A percentile compares a stretch with the other conserved stretches of the same genome.
Conservation (phyloP, 805 yeast species). For the Maudiozyma saulgeensis region DNA sequence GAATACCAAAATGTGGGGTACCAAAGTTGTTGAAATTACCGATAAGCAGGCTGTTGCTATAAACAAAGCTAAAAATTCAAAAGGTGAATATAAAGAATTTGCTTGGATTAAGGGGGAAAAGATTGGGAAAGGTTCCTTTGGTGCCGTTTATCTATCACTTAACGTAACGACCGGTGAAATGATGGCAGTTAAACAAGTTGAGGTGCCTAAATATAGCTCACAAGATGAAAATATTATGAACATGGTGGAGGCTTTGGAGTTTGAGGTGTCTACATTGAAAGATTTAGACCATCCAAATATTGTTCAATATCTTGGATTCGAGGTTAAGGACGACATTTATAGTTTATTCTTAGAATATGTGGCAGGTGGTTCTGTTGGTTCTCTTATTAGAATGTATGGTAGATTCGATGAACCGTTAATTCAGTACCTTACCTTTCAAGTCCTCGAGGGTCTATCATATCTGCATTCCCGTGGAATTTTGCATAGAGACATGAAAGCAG, state of each 20-base stretch:
- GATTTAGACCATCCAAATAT: slow-evolving; percentile 89
- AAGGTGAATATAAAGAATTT: slow-evolving; percentile 71
- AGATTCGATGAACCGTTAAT: slow-evolving; percentile 73
- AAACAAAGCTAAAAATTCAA: slow-evolving; percentile 52
- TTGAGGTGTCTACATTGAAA: slow-evolving; percentile 89
- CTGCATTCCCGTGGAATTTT: slow-evolving; percentile 78
- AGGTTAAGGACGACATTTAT: slow-evolving; percentile 59
- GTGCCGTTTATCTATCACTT: slow-evolving; percentile 82
- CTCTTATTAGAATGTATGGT: slow-evolving; percentile 74
- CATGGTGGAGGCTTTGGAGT: slow-evolving; percentile 70
- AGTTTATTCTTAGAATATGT: slow-evolving; percentile 90
- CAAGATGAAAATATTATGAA: slow-evolving; percentile 41
- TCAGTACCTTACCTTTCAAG: slow-evolving; percentile 65
- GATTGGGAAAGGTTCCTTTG: slow-evolving; percentile 94
- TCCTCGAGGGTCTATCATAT: slow-evolving; percentile 76
- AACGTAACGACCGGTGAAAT: slow-evolving; percentile 96
- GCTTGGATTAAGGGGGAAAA: slow-evolving; percentile 98
- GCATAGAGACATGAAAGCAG: slow-evolving; percentile 95
- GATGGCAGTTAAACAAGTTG: slow-evolving; percentile 97
- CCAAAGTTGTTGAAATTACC: slow-evolving; percentile 81
- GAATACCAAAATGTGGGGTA: slow-evolving; percentile 98
- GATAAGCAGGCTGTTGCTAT: slow-evolving; percentile 59
- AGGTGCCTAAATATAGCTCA: slow-evolving; percentile 40
- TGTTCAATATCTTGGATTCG: slow-evolving; percentile 94
- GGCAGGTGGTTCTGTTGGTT: slow-evolving; percentile 94